Evolutionary conservation across 2,329 filamentous ascomycete species (phyloP), one percentile per base, ranked within the genome.

Genomic region (Lomentospora prolificans): DNA sequence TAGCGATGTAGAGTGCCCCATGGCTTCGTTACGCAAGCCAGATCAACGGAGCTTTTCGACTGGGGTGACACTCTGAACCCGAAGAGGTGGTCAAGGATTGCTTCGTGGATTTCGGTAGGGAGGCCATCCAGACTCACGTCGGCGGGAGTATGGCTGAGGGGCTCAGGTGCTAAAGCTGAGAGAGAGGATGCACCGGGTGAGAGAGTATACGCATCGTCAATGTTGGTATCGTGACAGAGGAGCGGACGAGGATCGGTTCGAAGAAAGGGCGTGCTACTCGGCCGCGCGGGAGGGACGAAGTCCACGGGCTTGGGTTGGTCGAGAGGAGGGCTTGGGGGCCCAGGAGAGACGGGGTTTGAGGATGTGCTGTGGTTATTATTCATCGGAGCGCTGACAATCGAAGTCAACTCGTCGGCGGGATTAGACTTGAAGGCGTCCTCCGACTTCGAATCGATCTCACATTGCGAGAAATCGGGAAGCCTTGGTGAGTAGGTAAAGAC

Each of bases 61-160:
- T 80, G 75, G 4, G 83, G 74, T 0, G 85, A 84, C 41, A 83
- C 78, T 50, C 83, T 78, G 58, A 85, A 83, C 3, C 85, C 86
- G 62, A 89, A 87, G 2, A 89, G 70, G 61, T 87, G 79, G 65
- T 89, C 86, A 12, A 89, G 72, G 55, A 89, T 84, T 56, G 79
- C 80, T 62, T 88, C 85, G 64, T 88, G 85, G 10, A 90, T 86
- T 66, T 89, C 86, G 56, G 79, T 76, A 1, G 86, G 86, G 1
- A 89, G 71, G 59, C 80, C 68, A 48, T 74, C 70, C 51, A 81
- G 22, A 25, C 53, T 36, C 22, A 53, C 50, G 54, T 41, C 3
- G 14, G 48, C n/a, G 14, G 25, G 24, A 12, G 48, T 8, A n/a
- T 51, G 14, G 14, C 12, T 51, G 14, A 14, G 10, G 8, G 28